Percentiles rank a stretch among this genome's conserved stretches.
These are phyloP conservation scores for Nakaseomyces kungkrabaensis DNA, from an alignment of 1,139 yeast species.

Conservation along the genomic window DNA sequence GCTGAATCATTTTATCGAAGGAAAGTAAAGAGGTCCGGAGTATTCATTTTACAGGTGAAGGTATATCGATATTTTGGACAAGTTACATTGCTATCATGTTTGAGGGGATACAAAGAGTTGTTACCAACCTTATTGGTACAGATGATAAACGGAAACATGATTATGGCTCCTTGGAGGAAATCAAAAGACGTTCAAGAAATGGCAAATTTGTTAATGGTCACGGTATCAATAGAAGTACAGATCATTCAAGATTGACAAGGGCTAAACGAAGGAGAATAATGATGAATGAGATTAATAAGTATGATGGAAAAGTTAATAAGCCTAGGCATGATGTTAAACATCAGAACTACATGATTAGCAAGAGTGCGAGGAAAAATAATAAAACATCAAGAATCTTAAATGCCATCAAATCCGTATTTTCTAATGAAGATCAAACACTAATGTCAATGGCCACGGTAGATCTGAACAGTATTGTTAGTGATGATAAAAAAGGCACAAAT, in stretches of 20 bases:
- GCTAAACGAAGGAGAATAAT: background rate
- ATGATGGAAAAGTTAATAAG: background rate
- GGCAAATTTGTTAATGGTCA: background rate
- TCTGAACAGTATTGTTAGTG: slow-evolving; percentile 7
- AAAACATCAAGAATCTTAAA: slow-evolving; percentile 7
- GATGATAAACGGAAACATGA: slow-evolving; percentile 11
- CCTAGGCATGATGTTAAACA: background rate
- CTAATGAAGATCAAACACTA: slow-evolving; percentile 18
- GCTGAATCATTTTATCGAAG: no score
- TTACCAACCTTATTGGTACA: background rate
- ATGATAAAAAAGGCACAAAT: slow-evolving; percentile 6
- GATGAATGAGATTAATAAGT: background rate
- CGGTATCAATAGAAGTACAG: background rate
- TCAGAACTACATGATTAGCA: no score
- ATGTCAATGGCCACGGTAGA: slow-evolving; percentile 16
- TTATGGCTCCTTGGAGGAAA: slow-evolving; percentile 14
- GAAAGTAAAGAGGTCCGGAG: no score
- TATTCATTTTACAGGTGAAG: no score
- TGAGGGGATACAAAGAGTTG: background rate
- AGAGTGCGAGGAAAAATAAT: background rate
- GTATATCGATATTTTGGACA: no score
- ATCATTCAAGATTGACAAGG: background rate
- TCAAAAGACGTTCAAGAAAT: slow-evolving; percentile 6
- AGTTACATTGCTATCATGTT: background rate
- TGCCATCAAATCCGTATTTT: slow-evolving; percentile 15